Evolutionary conservation across 345 rosid genomes (phyloP).

Genomic region (Brassica cretica): DNA sequence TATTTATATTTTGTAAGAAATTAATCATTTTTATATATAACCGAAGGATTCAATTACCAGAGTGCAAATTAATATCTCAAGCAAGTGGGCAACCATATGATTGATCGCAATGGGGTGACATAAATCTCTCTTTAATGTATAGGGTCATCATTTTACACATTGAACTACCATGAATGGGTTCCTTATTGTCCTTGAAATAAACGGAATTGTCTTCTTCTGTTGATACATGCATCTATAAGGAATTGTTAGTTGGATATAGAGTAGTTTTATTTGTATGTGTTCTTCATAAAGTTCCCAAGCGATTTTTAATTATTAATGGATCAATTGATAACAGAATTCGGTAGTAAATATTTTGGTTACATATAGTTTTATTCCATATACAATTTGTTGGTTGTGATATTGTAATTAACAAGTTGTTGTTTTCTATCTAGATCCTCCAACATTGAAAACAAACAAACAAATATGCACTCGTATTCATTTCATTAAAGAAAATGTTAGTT

Average conservation of each 20-base stretch:
- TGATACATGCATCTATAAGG: background rate
- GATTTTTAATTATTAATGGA: too few species aligned
- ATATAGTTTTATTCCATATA: too few species aligned
- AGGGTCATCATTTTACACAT: background rate
- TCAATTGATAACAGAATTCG: too few species aligned
- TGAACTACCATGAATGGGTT: background rate
- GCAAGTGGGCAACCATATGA: background rate
- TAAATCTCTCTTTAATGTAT: background rate
- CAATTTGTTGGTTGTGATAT: too few species aligned
- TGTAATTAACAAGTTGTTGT: conserved; percentile 4
- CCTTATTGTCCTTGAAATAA: background rate
- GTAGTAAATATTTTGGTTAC: too few species aligned
- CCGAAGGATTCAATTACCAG: background rate
- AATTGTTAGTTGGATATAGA: background rate
- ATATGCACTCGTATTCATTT: conserved; percentile 4
- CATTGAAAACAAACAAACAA: background rate
- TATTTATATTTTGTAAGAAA: background rate
- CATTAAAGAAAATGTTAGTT: conserved; percentile 19
- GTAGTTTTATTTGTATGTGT: background rate
- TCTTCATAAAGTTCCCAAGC: background rate
- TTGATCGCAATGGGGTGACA: background rate
- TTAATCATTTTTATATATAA: background rate
- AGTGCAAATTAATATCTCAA: background rate
- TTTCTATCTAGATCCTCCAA: conserved; percentile 22
- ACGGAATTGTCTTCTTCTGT: background rate